Conservation (phyloP, 805 yeast species). For the Hanseniaspora occidentalis region DNA sequence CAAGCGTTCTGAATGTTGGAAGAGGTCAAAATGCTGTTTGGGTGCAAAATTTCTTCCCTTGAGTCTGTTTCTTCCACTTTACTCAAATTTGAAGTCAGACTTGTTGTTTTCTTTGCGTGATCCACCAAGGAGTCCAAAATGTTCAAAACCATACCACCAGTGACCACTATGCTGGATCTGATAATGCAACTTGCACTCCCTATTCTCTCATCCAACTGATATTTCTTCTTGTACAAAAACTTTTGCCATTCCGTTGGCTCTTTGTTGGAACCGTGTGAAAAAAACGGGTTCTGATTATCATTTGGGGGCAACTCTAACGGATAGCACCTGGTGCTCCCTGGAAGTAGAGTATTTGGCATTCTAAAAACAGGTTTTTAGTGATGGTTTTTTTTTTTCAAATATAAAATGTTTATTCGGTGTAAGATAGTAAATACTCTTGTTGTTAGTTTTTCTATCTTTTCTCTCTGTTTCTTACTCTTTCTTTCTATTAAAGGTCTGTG, state of each 20-base stretch:
- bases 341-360: conserved; percentile 48
- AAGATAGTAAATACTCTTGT: too few relatives aligned
- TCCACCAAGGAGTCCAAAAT: conserved; percentile 26
- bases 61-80: too few relatives aligned
- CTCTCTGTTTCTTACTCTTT: too few relatives aligned
- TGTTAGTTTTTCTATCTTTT: too few relatives aligned
- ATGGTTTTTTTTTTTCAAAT: not conserved
- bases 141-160: conserved; percentile 50
- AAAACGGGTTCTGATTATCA: conserved; percentile 13
- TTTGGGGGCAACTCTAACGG: conserved; percentile 49
- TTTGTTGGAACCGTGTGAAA: conserved; percentile 4
- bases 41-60: too few relatives aligned
- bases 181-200: conserved; percentile 51
- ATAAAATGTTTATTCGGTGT: not conserved
- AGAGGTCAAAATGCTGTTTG: conserved; percentile 4
- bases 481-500: too few relatives aligned
- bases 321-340: conserved; percentile 52
- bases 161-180: conserved; percentile 48
- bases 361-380: too few relatives aligned
- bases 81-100: conserved; percentile 12
- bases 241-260: conserved; percentile 5
- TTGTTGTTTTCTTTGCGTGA: conserved; percentile 17
- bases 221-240: conserved; percentile 27
- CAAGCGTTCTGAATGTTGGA: conserved; percentile 6
- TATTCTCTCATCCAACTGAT: conserved; percentile 47